Percentiles rank a stretch among this genome's conserved stretches.
phyloP scores from a whole-genome alignment of 441 rosid species.

The Melastoma candidum region DNA sequence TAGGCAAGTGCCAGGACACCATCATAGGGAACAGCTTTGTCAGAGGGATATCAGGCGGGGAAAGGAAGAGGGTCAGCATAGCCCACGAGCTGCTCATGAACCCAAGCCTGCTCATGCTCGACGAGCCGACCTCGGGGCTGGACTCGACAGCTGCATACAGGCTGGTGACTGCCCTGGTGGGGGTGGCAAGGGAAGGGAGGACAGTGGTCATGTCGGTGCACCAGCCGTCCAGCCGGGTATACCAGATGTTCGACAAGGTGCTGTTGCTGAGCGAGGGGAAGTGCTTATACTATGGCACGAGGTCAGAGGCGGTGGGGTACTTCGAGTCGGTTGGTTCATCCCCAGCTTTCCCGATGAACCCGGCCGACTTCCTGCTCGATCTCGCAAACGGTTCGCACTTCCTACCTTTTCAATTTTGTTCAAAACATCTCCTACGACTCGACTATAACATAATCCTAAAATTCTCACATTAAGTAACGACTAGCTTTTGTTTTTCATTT shows the following conservation, averaged over 20 bases:
- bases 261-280: conserved; percentile 71
- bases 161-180: conserved; percentile 40
- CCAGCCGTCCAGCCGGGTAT: conserved; percentile 86
- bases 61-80: conserved; percentile 80
- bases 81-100: conserved; percentile 80
- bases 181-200: conserved; percentile 54
- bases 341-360: conserved; percentile 88
- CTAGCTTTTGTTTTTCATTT: too few species aligned
- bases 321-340: conserved; percentile 70
- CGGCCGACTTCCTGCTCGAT: conserved; percentile 93
- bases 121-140: conserved; percentile 89
- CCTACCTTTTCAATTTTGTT: too few species aligned
- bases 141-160: conserved; percentile 84
- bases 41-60: conserved; percentile 88
- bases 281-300: conserved; percentile 67
- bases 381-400: conserved; percentile 65
- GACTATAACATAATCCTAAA: too few species aligned
- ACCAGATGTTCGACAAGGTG: conserved; percentile 74
- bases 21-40: conserved; percentile 73
- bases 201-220: conserved; percentile 78
- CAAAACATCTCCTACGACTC: too few species aligned
- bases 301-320: conserved; percentile 61
- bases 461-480: too few species aligned
- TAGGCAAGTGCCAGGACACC: conserved; percentile 64
- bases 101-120: conserved; percentile 71